phyloP scores from a whole-genome alignment of 106 monocot genomes.

The Platanthera guangdongensis region DNA sequence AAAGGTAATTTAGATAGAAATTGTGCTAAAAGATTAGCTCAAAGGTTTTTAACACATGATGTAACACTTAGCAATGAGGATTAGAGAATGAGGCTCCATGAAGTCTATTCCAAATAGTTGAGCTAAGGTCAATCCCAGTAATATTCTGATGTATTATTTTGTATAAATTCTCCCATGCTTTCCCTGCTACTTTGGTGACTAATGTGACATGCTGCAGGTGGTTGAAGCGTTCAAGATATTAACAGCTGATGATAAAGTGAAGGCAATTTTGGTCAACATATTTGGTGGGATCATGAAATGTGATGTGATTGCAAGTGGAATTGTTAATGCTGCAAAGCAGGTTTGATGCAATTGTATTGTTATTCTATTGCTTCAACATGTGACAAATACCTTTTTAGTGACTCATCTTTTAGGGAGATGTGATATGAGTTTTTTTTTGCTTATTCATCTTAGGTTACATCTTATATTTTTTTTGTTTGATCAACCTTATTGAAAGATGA shows the following conservation, averaged over 20 bases:
- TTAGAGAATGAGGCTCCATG: not conserved
- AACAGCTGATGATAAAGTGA: constrained; percentile 93
- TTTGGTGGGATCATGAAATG: constrained; percentile 99
- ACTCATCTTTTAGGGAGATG: not conserved
- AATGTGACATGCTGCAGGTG: constrained; percentile 35
- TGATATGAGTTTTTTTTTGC: too few species aligned
- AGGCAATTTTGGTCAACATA: constrained; percentile 96
- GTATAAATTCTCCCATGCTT: too few species aligned
- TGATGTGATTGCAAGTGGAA: constrained; percentile 97
- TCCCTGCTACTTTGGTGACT: not conserved
- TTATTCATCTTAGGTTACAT: too few species aligned
- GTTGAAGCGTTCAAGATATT: constrained; percentile 98
- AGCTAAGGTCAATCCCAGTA: not conserved
- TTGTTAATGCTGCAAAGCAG: constrained; percentile 96
- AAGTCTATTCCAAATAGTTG: not conserved
- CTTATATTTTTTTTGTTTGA: too few species aligned
- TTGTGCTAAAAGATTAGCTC: not conserved
- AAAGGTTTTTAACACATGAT: not conserved
- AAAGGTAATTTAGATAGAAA: not conserved
- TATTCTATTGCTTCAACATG: not conserved
- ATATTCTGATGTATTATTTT: not conserved
- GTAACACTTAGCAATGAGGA: not conserved
- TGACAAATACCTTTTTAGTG: not conserved
- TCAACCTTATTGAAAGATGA: too few species aligned
- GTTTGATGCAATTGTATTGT: constrained; percentile 15